A percentile compares a stretch with the other conserved stretches of the same genome.
phyloP scores from a whole-genome alignment of 495 filamentous ascomycete species.

The Penicillium canariense region DNA sequence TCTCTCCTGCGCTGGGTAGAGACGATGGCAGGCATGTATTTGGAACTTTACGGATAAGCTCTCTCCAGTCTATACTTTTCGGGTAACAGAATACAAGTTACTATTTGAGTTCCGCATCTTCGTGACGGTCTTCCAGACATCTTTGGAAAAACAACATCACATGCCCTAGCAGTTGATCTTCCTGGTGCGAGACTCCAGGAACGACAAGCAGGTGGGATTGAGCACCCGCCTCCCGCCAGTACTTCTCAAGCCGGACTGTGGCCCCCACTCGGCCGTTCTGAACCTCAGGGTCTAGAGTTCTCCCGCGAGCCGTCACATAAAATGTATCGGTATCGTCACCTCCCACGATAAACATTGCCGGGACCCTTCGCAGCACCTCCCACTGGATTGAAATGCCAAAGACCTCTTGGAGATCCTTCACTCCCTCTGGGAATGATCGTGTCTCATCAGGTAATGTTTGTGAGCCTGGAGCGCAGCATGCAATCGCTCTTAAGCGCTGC shows the following conservation, averaged over 20 bases:
- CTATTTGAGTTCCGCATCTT: not conserved
- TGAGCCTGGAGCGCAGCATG: no score
- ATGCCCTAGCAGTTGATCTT: not conserved
- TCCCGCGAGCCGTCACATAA: not conserved
- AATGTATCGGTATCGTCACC: conserved; percentile 1
- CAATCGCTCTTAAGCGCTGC: not conserved
- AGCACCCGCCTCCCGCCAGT: no score
- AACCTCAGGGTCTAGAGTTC: not conserved
- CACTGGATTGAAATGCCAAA: conserved; percentile 2
- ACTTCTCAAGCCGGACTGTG: not conserved
- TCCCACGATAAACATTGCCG: conserved; percentile 2
- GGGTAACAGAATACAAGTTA: not conserved
- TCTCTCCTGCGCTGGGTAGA: not conserved
- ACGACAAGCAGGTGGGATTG: no score
- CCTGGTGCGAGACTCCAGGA: not conserved
- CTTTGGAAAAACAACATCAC: conserved; percentile 2
- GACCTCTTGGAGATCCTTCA: not conserved
- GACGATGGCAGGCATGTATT: not conserved
- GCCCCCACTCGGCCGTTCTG: not conserved
- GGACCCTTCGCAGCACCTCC: not conserved
- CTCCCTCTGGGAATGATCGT: not conserved
- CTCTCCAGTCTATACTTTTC: no score
- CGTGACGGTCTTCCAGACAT: not conserved
- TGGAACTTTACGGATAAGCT: not conserved
- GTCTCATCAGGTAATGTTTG: not conserved